These are phyloP conservation scores for Fusarium pseudograminearum DNA, from an alignment of 2,329 filamentous ascomycete genomes.

Conservation along the genomic window DNA sequence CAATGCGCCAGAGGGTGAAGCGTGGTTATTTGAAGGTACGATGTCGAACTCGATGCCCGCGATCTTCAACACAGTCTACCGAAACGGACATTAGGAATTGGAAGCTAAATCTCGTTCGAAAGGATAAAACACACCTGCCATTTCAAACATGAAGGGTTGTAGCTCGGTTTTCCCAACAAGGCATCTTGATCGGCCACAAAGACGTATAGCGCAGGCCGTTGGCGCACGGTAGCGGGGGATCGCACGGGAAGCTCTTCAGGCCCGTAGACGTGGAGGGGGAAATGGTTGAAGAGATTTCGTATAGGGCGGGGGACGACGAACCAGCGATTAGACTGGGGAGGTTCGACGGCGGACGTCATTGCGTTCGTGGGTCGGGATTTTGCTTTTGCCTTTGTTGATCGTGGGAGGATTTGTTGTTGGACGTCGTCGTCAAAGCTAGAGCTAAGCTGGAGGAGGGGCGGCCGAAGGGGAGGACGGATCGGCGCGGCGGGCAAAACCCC, in stretches of 20 bases:
- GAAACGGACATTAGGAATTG: not conserved
- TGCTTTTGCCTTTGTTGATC: not conserved
- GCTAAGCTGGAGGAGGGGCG: constrained; percentile 8
- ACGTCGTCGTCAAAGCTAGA: constrained; percentile 15
- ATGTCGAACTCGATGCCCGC: constrained; percentile 74
- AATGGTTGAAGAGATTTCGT: constrained; percentile 84
- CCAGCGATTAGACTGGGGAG: constrained; percentile 50
- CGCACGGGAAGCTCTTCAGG: constrained; percentile 79
- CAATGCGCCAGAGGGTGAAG: constrained; percentile 87
- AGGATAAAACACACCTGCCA: constrained; percentile 79
- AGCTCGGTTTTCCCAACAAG: constrained; percentile 74
- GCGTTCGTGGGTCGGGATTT: not conserved
- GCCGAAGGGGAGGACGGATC: constrained; percentile 29
- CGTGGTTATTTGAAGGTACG: constrained; percentile 87
- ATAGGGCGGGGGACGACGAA: constrained; percentile 78
- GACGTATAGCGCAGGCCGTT: constrained; percentile 74
- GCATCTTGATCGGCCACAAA: constrained; percentile 78
- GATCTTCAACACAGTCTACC: constrained; percentile 84
- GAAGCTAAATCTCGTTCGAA: not conserved
- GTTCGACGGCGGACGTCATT: constrained; percentile 36
- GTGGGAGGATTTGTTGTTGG: constrained; percentile 4
- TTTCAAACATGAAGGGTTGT: constrained; percentile 92
- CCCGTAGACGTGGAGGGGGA: constrained; percentile 82
- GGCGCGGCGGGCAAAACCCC: constrained; percentile 39
- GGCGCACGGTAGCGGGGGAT: constrained; percentile 56